Conservation (phyloP, 306 rosid genomes). For the Echinosophora koreensis region DNA sequence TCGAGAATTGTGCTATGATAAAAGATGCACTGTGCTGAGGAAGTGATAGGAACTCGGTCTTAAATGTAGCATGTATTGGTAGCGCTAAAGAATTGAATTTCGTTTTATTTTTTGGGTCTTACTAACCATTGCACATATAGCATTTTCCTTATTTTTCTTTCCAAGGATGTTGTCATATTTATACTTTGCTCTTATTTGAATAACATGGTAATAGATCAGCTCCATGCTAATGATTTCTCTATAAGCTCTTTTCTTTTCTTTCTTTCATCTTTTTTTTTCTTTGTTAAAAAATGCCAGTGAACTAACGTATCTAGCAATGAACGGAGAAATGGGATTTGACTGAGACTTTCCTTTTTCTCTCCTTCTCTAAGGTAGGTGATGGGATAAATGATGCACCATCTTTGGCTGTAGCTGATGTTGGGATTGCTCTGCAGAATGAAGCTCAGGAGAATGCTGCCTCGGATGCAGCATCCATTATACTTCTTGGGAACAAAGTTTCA, state of each 20-base stretch:
- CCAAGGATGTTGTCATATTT: conserved; percentile 24
- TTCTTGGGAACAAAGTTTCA: conserved; percentile 91
- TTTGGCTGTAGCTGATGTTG: conserved; percentile 94
- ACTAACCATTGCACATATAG: too few relatives aligned
- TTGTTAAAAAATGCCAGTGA: not conserved
- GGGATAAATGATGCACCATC: conserved; percentile 99
- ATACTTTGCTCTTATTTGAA: conserved; percentile 35
- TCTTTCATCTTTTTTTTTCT: not conserved
- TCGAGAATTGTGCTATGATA: conserved; percentile 34
- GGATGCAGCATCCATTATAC: conserved; percentile 95
- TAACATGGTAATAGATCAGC: conserved; percentile 26
- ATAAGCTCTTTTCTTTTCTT: not conserved
- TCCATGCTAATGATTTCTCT: conserved; percentile 18
- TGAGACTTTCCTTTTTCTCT: conserved; percentile 38
- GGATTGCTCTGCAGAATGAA: conserved; percentile 90
- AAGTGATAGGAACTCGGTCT: conserved; percentile 19
- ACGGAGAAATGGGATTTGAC: conserved; percentile 27
- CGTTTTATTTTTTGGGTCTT: not conserved
- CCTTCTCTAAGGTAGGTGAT: conserved; percentile 81
- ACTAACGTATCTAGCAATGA: conserved; percentile 5
- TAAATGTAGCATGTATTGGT: not conserved
- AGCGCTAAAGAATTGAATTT: conserved; percentile 24
- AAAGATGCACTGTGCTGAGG: conserved; percentile 30
- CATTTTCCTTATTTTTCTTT: not conserved
- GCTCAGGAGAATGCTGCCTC: conserved; percentile 97